Conservation (phyloP, 176 grass and related monocot genomes). For the Rhipidocladum racemiflorum region DNA sequence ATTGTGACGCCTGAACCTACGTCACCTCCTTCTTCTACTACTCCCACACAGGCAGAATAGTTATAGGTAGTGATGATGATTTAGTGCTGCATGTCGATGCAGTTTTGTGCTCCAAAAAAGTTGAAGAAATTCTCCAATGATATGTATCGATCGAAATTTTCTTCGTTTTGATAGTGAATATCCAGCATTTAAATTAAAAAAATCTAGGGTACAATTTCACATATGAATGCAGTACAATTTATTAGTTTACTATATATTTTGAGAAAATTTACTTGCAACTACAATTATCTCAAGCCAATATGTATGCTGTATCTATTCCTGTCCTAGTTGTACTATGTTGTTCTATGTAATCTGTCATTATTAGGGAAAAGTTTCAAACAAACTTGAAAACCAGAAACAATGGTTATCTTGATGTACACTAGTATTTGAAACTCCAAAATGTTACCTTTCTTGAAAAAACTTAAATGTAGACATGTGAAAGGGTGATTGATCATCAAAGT, state of each 20-base stretch:
- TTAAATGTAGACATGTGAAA: neutral
- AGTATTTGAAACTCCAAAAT: neutral
- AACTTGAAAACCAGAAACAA: neutral
- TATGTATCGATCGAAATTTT: constrained; percentile 8
- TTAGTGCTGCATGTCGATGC: constrained; percentile 21
- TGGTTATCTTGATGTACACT: neutral
- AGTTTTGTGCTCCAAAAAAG: constrained; percentile 19
- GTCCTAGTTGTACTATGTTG: neutral
- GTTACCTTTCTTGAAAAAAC: constrained; percentile 1
- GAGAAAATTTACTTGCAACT: neutral
- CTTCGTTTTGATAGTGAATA: constrained; percentile 17
- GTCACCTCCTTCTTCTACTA: constrained; percentile 14
- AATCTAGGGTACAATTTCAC: neutral
- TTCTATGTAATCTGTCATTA: neutral
- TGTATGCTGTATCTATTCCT: neutral
- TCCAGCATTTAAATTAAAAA: neutral
- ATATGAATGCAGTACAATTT: constrained; percentile 8
- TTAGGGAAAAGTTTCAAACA: neutral
- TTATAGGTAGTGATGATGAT: constrained; percentile 37
- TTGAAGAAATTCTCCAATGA: constrained; percentile 7
- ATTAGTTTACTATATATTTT: neutral
- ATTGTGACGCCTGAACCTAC: constrained; percentile 15
- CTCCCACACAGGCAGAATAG: constrained; percentile 45
- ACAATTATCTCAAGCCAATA: neutral
- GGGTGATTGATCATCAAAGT: neutral